A percentile compares a stretch with the other conserved stretches of the same genome.
phyloP scores from a whole-genome alignment of 2,329 filamentous ascomycete genomes.

The Alternaria sp. region DNA sequence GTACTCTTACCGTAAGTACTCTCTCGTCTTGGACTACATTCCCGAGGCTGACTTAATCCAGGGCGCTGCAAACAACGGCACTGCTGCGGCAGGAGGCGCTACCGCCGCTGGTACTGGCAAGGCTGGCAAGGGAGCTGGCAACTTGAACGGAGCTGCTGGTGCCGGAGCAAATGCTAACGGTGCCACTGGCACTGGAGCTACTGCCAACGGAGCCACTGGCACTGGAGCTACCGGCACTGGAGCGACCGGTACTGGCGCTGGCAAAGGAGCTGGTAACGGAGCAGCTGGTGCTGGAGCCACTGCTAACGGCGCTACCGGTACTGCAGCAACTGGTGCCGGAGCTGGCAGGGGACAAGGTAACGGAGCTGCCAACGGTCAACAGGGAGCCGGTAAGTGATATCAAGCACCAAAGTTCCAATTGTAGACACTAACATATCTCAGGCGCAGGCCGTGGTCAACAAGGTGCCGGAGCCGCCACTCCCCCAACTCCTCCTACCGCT shows the following conservation, averaged over 20 bases:
- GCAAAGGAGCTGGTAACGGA: not conserved
- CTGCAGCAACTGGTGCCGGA: not conserved
- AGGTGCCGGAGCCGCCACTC: not conserved
- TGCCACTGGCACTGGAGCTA: not conserved
- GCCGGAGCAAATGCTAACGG: not conserved
- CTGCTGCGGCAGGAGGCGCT: not conserved
- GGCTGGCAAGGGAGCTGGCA: not conserved
- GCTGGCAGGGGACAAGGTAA: not conserved
- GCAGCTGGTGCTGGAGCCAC: constrained; percentile 2
- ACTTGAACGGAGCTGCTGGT: not conserved
- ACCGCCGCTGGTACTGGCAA: not conserved
- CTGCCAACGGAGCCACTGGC: constrained; percentile 2
- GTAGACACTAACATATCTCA: not conserved
- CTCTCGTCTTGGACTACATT: not conserved
- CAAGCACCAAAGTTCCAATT: rapidly evolving
- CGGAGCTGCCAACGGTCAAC: not conserved
- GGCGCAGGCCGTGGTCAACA: not conserved
- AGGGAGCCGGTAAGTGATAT: not conserved
- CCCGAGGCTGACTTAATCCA: not conserved
- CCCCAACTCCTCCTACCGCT: not conserved
- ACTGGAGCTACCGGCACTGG: not conserved
- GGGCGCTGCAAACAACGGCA: constrained; percentile 6
- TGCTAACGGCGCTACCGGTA: not conserved
- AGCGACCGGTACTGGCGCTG: not conserved
- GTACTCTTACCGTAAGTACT: not conserved